phyloP scores from a whole-genome alignment of 2,329 filamentous ascomycete species.

The Xylariaceae sp. region DNA sequence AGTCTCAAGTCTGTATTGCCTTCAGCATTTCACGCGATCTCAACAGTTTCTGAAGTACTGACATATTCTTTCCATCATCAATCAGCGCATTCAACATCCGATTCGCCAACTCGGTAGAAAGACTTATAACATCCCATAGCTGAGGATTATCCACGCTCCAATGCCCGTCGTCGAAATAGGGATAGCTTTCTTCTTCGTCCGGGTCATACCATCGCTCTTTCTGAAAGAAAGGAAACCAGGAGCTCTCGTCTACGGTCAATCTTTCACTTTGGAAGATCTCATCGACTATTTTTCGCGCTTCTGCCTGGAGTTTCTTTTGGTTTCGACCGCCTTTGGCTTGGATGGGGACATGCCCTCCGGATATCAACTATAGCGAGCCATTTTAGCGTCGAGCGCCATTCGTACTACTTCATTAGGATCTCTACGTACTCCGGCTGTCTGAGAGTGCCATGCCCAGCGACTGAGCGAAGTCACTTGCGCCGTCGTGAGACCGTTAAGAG shows the following conservation, averaged over 20 bases:
- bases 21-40: neutral
- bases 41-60: neutral
- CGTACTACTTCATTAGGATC: neutral
- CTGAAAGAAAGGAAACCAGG: conserved; percentile 3
- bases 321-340: neutral
- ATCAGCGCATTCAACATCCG: conserved; percentile 2
- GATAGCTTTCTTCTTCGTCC: neutral
- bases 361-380: neutral
- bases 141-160: conserved; percentile 6
- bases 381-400: neutral
- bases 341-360: neutral
- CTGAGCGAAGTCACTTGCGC: neutral
- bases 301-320: neutral
- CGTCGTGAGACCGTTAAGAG: neutral
- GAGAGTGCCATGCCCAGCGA: neutral
- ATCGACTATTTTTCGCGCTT: neutral
- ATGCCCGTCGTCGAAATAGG: neutral
- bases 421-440: neutral
- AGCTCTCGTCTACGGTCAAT: neutral
- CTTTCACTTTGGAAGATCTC: neutral
- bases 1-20: neutral
- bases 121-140: neutral
- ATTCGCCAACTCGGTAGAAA: conserved; percentile 1
- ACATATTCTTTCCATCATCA: neutral
- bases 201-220: conserved; percentile 6